Base-by-base conservation (phyloP, 2,329 filamentous ascomycete genomes). In the Alternaria burnsii region DNA sequence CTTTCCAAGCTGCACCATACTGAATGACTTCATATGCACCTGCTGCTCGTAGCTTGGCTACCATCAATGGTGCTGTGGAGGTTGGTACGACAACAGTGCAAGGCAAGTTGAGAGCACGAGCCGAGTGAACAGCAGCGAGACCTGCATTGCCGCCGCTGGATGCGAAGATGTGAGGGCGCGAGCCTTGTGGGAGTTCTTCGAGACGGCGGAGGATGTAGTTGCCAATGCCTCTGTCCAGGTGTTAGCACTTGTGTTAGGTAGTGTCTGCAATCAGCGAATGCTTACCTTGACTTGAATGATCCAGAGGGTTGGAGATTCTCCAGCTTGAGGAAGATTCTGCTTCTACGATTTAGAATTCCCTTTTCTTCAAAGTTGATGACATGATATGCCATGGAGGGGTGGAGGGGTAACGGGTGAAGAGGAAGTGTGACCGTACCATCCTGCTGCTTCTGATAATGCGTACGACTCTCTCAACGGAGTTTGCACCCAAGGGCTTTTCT, bases 71-170 rank as follows among this genome's bases (percentile, higher is more conserved):
- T 32, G 89, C 87, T 0, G 91, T 91, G 7, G 82, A 82, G 9
- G 82, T 74, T 0, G 93, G 91, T 1, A 95, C 87, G 30, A 93
- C 90, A 62, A 97, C 90, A 5, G 92, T 94, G 75, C 88, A 89
- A 1, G 87, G 88, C 38, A 87, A 84, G 6, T 83, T 80, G 7
- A 95, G 84, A 3, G 86, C 82, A 24, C 82, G 81, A 12, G 92
- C 90, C 1, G 92, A 90, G 48, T 88, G 89, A 16, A 92, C 91
- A 71, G 91, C 92, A 1, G 92, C 93, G 4, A 97, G 86, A 1
- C 93, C 93, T 2, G 93, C 93, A 74, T 97, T 97, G 58, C 93
- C 93, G 59, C 91, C 92, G 3, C 88, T 91, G 12, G 89, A 91
- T 72, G 87, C 90, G 81, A 92, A 95, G 84, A 95, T 94, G 81